Evolutionary conservation across 768 basidiomycete species (phyloP), one percentile per base, ranked within the genome.

Genomic region (Tricholoma hemisulphureum): DNA sequence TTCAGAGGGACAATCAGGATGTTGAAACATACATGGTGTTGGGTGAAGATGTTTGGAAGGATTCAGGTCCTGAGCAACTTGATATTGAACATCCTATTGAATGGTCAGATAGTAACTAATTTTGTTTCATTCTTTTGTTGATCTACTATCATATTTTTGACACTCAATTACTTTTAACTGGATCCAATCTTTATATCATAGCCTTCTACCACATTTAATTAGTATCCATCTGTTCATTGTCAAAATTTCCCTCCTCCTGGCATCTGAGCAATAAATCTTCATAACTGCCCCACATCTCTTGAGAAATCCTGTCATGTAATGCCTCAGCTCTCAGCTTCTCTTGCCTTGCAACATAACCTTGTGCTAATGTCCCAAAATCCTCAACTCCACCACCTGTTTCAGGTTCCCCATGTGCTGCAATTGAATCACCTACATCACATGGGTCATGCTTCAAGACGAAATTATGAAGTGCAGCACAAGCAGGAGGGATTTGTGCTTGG

Each of bases 381-480:
- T n/a, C n/a, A n/a, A n/a, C n/a, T n/a, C n/a, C n/a, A n/a, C n/a
- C n/a, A n/a, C n/a, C n/a, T n/a, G n/a, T 18, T 2, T n/a, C 37
- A 39, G 37, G 37, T 3, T n/a, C 37, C 6, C 37, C n/a, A n/a
- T n/a, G n/a, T n/a, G 52, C 37, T 39, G 37, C 16, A 39, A 3
- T 39, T 39, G 37, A n/a, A 39, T 39, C 37, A n/a, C 6, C 16
- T n/a, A 39, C 3, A 3, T 39, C 37, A 39, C 34, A 35, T 39
- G 37, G 2, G 37, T 39, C 16, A 39, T 4, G 18, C n/a, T 39
- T 56, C 0, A 56, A 51, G 41, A 73, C 71, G 52, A 76, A 70
- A 58, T 76, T 75, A 61, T 74, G 70, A 13, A 73, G 23, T 0
- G 60, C 68, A 41, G 56, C 58, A 39, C 73, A 58, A 3, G 71